Evolutionary conservation across 495 filamentous ascomycete species (phyloP).

Genomic region (Niebla homalea): DNA sequence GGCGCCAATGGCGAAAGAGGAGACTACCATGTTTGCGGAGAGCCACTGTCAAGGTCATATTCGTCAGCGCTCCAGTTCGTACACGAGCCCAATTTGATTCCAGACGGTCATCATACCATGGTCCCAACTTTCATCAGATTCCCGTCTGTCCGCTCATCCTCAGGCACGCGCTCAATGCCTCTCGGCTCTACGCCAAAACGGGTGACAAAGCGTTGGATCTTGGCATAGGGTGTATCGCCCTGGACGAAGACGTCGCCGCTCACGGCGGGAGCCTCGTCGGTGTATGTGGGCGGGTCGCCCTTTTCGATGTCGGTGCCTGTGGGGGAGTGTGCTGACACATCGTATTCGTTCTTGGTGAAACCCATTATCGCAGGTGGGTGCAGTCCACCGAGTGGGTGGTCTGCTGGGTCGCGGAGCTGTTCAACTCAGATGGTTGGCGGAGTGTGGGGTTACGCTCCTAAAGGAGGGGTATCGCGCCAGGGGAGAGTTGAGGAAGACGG

Average conservation of each 20-base stretch:
- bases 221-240: constrained; percentile 49
- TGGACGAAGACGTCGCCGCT: constrained; percentile 47
- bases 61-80: not conserved
- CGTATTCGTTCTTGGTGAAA: constrained; percentile 10
- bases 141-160: constrained; percentile 55
- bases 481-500: not conserved
- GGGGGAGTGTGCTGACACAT: constrained; percentile 9
- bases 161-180: constrained; percentile 70
- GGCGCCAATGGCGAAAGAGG: constrained; percentile 68
- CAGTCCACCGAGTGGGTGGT: not conserved
- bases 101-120: constrained; percentile 41
- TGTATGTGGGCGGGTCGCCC: constrained; percentile 22
- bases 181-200: constrained; percentile 61
- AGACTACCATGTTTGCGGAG: constrained; percentile 73
- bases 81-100: not conserved
- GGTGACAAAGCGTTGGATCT: constrained; percentile 54
- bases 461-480: not conserved
- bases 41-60: constrained; percentile 46
- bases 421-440: constrained; percentile 1
- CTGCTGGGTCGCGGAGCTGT: constrained; percentile 11
- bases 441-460: not conserved
- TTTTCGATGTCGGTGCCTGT: constrained; percentile 7
- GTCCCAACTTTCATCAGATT: constrained; percentile 57
- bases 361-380: constrained; percentile 15
- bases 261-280: constrained; percentile 43